A percentile compares a stretch with the other conserved stretches of the same genome.
phyloP scores from a whole-genome alignment of 2,329 filamentous ascomycete species.

The Trichoderma sp. region DNA sequence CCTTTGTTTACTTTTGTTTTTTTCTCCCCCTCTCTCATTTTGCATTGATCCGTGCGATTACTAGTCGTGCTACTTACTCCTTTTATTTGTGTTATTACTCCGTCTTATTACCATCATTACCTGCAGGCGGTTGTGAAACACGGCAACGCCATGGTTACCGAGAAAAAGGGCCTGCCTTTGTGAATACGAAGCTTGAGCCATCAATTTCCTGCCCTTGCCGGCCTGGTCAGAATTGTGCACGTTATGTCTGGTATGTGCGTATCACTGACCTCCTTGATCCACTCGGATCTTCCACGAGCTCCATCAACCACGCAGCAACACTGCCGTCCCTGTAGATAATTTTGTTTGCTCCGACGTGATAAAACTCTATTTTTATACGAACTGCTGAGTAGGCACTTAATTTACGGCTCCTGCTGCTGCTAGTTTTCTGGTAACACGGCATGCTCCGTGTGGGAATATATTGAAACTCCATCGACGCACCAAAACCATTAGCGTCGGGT shows the following conservation, averaged over 20 bases:
- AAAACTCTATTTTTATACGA: constrained; percentile 11
- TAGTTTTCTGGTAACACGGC: background rate
- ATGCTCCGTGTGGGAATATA: background rate
- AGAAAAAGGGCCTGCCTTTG: background rate
- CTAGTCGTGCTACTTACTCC: background rate
- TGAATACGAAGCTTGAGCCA: constrained; percentile 23
- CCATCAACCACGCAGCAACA: background rate
- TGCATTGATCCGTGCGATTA: background rate
- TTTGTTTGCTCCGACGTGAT: constrained; percentile 8
- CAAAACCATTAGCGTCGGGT: constrained; percentile 3
- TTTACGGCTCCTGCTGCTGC: background rate
- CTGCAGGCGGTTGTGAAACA: constrained; percentile 19
- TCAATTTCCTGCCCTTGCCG: constrained; percentile 20
- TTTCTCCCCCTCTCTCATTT: background rate
- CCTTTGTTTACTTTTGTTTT: constrained; percentile 15
- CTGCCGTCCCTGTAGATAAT: constrained; percentile 9
- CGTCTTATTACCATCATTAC: background rate
- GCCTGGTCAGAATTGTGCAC: constrained; percentile 17
- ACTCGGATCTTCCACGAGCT: background rate
- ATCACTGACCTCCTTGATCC: constrained; percentile 10
- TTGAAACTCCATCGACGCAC: background rate
- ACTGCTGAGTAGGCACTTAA: background rate
- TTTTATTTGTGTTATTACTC: background rate
- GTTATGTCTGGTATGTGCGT: constrained; percentile 4
- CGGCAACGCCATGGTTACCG: constrained; percentile 18